A percentile compares a stretch with the other conserved stretches of the same genome.
Evolutionary conservation across 2,329 filamentous ascomycete species (phyloP).

Genomic region (Coccinonectria pachysandricola): DNA sequence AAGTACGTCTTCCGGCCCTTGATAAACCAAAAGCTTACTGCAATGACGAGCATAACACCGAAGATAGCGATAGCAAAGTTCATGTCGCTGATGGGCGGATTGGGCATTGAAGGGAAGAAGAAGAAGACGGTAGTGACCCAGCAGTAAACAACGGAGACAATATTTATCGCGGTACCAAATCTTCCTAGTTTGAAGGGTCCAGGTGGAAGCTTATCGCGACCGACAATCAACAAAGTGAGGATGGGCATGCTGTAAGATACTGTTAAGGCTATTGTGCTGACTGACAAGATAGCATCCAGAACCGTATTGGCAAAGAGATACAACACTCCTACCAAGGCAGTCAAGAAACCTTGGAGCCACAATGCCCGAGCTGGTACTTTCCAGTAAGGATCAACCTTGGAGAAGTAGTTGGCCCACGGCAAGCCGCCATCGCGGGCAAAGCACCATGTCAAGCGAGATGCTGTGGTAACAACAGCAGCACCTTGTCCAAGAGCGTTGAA

Average conservation of each 20-base stretch:
- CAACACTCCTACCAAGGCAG: constrained; percentile 36
- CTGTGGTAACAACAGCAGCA: constrained; percentile 39
- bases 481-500: constrained; percentile 45
- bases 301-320: constrained; percentile 45
- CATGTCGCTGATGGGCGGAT: constrained; percentile 37
- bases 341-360: constrained; percentile 36
- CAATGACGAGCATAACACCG: constrained; percentile 40
- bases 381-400: constrained; percentile 34
- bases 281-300: constrained; percentile 40
- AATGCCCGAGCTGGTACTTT: constrained; percentile 41
- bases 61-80: constrained; percentile 48
- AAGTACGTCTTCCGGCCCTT: constrained; percentile 29
- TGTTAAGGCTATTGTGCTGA: constrained; percentile 46
- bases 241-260: constrained; percentile 42
- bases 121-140: constrained; percentile 42
- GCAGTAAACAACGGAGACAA: constrained; percentile 40
- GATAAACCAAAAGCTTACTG: constrained; percentile 38
- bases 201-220: constrained; percentile 39
- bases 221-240: constrained; percentile 32
- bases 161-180: constrained; percentile 31
- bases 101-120: constrained; percentile 38
- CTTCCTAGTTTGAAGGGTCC: constrained; percentile 36
- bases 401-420: constrained; percentile 34
- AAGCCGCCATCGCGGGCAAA: constrained; percentile 41
- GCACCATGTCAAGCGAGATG: constrained; percentile 42